Base-by-base conservation (phyloP, 1,284 basidiomycete species). In the Coriolopsis trogii region DNA sequence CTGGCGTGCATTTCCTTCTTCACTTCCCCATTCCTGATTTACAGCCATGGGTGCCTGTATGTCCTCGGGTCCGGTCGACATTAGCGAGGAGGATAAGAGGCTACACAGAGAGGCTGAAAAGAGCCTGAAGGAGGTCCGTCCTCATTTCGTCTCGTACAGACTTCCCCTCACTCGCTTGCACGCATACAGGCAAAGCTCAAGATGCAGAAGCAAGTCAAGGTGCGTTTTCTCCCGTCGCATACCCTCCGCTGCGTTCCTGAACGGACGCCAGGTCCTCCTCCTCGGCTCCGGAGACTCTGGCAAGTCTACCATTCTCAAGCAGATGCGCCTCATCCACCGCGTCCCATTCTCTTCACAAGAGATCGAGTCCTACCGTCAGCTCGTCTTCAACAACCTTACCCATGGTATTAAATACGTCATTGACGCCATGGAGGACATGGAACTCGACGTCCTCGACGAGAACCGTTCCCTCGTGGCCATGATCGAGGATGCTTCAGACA, bases 251-350 rank as follows among this genome's bases (percentile, higher is more conserved):
- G n/a, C 31, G 18, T 38, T 6, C 9, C 12, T n/a, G 9, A 18
- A 48, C 54, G 46, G 21, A 24, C 4, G 16, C 18, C 58, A 89
- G 87, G 87, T 91, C n/a, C 77, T 97, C 46, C 78, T 98, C 21
- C 79, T 97, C 25, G 95, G 95, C 30, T 95, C 95, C 37, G 95
- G 95, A 30, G 95, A 96, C 67, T 92, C 89, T 26, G 95, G 95
- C 38, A 98, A 98, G 72, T 93, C 91, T 10, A 97, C 95, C 4
- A 80, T 95, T 61, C 80, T 95, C 67, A 94, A 94, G 86, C 91
- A 93, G 85, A 94, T 94, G 91, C 86, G 92, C 24, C 74, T 94
- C 37, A 93, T 94, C 55, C 91, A 94, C 69, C 80, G 81, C 57
- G 76, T 91, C 2, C 85, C 88, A 0, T 94, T 93, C 71, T 82